Evolutionary conservation across 805 yeast genomes (phyloP).

Genomic region (Lipomyces sp.): DNA sequence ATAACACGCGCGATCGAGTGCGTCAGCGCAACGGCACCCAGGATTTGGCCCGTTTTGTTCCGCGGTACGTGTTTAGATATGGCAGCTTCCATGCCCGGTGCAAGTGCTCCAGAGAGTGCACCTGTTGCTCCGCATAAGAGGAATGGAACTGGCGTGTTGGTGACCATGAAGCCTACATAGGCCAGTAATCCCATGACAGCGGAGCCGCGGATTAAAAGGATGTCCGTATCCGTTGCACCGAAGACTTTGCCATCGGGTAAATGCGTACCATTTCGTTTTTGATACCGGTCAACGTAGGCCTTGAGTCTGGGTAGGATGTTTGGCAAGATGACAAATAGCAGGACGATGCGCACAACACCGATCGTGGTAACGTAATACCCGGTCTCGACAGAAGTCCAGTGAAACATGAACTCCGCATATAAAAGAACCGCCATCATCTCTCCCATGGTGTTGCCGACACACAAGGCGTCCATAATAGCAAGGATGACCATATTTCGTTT

Average conservation of each 20-base stretch:
- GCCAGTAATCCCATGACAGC: slow-evolving; percentile 24
- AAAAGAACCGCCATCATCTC: slow-evolving; percentile 25
- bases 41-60: slow-evolving; percentile 25
- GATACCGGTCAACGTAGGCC: slow-evolving; percentile 8
- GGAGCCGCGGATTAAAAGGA: slow-evolving; percentile 18
- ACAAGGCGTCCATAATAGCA: slow-evolving; percentile 21
- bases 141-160: slow-evolving; percentile 16
- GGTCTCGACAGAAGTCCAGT: slow-evolving; percentile 44
- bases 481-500: slow-evolving; percentile 23
- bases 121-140: slow-evolving; percentile 23
- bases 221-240: slow-evolving; percentile 25
- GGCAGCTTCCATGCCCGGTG: slow-evolving; percentile 23
- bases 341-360: slow-evolving; percentile 40
- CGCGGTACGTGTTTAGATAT: slow-evolving; percentile 34
- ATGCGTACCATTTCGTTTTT: slow-evolving; percentile 4
- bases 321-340: slow-evolving; percentile 40
- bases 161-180: slow-evolving; percentile 17
- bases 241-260: slow-evolving; percentile 11
- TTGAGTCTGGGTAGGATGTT: slow-evolving; percentile 21
- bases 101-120: slow-evolving; percentile 25
- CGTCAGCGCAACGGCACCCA: slow-evolving; percentile 30
- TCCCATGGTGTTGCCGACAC: slow-evolving; percentile 21
- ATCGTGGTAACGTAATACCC: slow-evolving; percentile 43
- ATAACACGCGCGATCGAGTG: slow-evolving; percentile 29
- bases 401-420: slow-evolving; percentile 40